Evolutionary conservation across 2,329 filamentous ascomycete species (phyloP).

Genomic region (Trichoderma arundinaceum): DNA sequence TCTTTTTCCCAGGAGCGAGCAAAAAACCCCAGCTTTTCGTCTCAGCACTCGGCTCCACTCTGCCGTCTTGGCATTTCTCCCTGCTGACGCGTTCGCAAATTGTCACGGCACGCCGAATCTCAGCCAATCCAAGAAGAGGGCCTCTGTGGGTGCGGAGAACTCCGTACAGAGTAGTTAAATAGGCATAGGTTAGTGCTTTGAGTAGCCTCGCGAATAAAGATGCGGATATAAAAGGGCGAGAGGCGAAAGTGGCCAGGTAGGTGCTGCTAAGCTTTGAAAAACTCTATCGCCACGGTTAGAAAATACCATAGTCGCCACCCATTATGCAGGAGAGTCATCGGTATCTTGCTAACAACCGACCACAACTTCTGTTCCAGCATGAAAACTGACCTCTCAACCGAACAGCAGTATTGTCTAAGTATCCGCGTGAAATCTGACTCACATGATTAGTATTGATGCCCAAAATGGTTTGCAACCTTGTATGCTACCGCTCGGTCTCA

Average conservation of each 20-base stretch:
- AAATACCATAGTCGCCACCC: neutral
- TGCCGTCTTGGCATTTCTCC: constrained; percentile 23
- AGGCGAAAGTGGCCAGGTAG: neutral
- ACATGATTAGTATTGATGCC: too few relatives aligned
- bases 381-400: neutral
- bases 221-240: neutral
- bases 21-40: neutral
- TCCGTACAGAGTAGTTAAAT: neutral
- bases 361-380: neutral
- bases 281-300: neutral
- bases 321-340: neutral
- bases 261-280: neutral
- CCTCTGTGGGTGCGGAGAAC: too few relatives aligned
- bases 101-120: neutral
- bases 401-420: neutral
- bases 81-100: constrained; percentile 16
- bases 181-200: neutral
- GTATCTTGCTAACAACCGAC: neutral
- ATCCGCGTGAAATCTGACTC: too few relatives aligned
- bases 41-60: constrained; percentile 5
- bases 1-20: too few relatives aligned
- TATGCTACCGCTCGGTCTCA: too few relatives aligned
- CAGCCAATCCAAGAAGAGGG: too few relatives aligned
- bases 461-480: too few relatives aligned
- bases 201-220: too few relatives aligned